phyloP scores from a whole-genome alignment of 106 monocot species.

The Triglochin maritima region DNA sequence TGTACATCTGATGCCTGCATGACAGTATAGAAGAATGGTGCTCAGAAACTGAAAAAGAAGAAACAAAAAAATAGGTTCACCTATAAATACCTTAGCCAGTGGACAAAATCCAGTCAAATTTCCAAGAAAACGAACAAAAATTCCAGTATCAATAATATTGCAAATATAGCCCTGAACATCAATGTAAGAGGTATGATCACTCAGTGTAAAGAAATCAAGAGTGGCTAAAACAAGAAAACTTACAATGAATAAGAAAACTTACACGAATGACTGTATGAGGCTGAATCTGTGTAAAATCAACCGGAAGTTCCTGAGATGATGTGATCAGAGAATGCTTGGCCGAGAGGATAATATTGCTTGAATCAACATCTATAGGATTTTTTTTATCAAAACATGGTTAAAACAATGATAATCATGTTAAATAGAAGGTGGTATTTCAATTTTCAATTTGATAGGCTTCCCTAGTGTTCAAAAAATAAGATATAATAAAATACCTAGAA shows the following conservation, averaged over 20 bases:
- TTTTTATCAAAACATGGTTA: not conserved
- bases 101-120: constrained; percentile 80
- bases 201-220: not conserved
- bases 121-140: constrained; percentile 95
- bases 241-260: constrained; percentile 5
- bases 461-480: constrained; percentile 1
- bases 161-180: constrained; percentile 70
- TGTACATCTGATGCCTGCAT: constrained; percentile 44
- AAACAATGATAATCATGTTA: not conserved
- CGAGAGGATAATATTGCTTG: constrained; percentile 68
- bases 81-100: constrained; percentile 43
- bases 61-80: not conserved
- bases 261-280: constrained; percentile 54
- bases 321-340: constrained; percentile 72
- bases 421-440: not conserved
- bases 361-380: constrained; percentile 48
- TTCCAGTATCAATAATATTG: constrained; percentile 79
- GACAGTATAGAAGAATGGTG: constrained; percentile 3
- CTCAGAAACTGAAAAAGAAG: not conserved
- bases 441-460: not conserved
- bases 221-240: not conserved
- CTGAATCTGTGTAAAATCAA: constrained; percentile 36
- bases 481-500: constrained; percentile 47
- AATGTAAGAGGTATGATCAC: not conserved
- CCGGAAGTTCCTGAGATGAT: constrained; percentile 52